Evolutionary conservation across 495 filamentous ascomycete species (phyloP).

Genomic region (Penicillium manginii): DNA sequence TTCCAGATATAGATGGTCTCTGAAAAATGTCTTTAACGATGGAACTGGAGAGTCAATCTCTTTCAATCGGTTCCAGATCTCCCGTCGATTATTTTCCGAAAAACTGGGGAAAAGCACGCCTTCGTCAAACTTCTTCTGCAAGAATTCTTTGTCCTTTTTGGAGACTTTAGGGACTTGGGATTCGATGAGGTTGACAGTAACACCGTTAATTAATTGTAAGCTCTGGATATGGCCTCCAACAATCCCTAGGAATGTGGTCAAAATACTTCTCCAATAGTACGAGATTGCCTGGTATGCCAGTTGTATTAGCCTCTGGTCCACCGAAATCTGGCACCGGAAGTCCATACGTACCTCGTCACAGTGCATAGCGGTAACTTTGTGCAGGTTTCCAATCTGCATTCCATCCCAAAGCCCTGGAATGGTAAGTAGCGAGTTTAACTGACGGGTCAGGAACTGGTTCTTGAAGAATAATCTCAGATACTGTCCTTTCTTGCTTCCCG

Average conservation of each 20-base stretch:
- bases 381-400: no score
- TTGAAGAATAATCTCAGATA: no score
- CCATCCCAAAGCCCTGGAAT: no score
- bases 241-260: slow-evolving; percentile 3
- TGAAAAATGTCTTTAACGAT: slow-evolving; percentile 15
- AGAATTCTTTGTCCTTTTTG: not conserved
- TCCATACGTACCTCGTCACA: slow-evolving; percentile 20
- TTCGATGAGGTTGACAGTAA: slow-evolving; percentile 4
- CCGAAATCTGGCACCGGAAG: not conserved
- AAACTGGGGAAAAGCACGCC: slow-evolving; percentile 5
- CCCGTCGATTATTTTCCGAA: not conserved
- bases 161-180: slow-evolving; percentile 13
- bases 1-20: slow-evolving; percentile 14
- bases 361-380: no score
- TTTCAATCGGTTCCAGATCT: slow-evolving; percentile 6
- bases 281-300: not conserved
- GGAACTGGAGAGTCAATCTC: slow-evolving; percentile 12
- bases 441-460: no score
- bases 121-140: slow-evolving; percentile 7
- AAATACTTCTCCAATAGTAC: slow-evolving; percentile 7
- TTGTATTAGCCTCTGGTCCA: no score
- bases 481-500: no score
- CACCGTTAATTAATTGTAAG: slow-evolving; percentile 7
- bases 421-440: no score
- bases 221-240: not conserved